These are phyloP conservation scores for Stagonosporopsis vannaccii DNA, from an alignment of 2,329 filamentous ascomycete species.

Conservation along the genomic window DNA sequence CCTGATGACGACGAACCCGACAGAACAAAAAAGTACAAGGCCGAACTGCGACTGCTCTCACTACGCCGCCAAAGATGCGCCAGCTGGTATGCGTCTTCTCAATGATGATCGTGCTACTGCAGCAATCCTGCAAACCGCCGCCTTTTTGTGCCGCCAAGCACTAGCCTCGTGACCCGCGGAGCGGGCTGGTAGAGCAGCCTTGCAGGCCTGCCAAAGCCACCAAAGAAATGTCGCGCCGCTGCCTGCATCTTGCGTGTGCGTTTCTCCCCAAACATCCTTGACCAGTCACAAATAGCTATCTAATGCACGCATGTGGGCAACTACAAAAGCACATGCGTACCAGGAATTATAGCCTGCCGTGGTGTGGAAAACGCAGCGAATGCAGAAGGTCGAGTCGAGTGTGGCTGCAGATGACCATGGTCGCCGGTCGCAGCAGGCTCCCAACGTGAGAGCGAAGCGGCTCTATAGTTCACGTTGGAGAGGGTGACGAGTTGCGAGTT, in stretches of 20 bases:
- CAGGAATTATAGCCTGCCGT: background rate
- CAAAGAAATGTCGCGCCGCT: background rate
- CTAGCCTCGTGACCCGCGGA: conserved; percentile 28
- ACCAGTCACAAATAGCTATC: conserved; percentile 34
- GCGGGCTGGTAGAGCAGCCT: conserved; percentile 5
- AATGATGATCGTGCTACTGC: conserved; percentile 37
- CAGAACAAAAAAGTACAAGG: conserved; percentile 17
- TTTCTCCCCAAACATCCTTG: conserved; percentile 1
- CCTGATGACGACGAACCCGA: conserved; percentile 11
- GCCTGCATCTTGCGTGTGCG: background rate
- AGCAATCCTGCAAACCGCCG: conserved; percentile 29
- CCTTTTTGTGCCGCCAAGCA: conserved; percentile 24
- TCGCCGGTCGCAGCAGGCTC: background rate
- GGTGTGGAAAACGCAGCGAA: background rate
- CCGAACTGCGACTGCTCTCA: conserved; percentile 18
- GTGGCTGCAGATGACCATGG: background rate
- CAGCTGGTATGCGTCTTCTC: conserved; percentile 31
- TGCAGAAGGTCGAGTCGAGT: conserved; percentile 1
- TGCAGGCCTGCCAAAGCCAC: conserved; percentile 11
- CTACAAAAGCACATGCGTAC: conserved; percentile 13
- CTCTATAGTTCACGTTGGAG: conserved; percentile 6
- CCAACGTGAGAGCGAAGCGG: background rate
- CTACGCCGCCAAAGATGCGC: conserved; percentile 26
- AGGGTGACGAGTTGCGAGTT: background rate
- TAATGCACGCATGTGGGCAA: conserved; percentile 29